Base-by-base conservation (phyloP, 352 stramenopile genomes). In the Phytophthora tubulina region DNA sequence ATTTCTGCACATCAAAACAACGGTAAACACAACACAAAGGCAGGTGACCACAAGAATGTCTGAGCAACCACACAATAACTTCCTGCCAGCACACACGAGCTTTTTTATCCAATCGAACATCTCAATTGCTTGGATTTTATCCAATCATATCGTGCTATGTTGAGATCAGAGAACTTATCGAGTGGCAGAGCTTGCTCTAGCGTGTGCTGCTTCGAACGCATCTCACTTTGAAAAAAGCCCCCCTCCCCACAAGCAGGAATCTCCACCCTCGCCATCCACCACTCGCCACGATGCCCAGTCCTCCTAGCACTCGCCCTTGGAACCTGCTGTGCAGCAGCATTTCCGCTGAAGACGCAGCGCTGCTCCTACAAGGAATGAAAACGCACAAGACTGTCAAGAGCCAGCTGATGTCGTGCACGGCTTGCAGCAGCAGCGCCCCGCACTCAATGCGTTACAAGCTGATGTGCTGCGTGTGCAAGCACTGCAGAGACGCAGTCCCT, bases 1-100 rank as follows among this genome's bases (percentile, higher is more conserved):
- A n/a, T 50, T 33, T 33, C 13, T n/a, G 41, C 10, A 42, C 41
- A 46, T 21, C 7, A 46, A 6, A 10, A 50, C 7, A 50, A 32
- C 17, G 6, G 44, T 4, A 15, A 32, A 10, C 44, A 50, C 17
- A 50, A 30, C 44, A 6, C 15, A 32, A 32, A 11, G 17, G 6
- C 44, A 50, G 6, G 44, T 50, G 44, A 50, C 15, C 44, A 50
- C 15, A 33, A 50, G 14, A 50, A 50, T 50, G 8, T 50, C n/a
- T 5, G 8, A 32, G 44, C 6, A 50, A 50, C 6, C 17, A 50
- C 15, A 27, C 17, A 8, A 50, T 30, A 10, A 6, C 3, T 31
- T 50, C 15, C 9, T n/a, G 39, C 15, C 13, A 45, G 9, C 8
- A 4, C 39, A 45, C 8, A 13, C 9, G 39, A n/a, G 4, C 39